These are phyloP conservation scores for Stephania cephalantha DNA, from an alignment of 164 flowering plant genomes.

Conservation along the genomic window DNA sequence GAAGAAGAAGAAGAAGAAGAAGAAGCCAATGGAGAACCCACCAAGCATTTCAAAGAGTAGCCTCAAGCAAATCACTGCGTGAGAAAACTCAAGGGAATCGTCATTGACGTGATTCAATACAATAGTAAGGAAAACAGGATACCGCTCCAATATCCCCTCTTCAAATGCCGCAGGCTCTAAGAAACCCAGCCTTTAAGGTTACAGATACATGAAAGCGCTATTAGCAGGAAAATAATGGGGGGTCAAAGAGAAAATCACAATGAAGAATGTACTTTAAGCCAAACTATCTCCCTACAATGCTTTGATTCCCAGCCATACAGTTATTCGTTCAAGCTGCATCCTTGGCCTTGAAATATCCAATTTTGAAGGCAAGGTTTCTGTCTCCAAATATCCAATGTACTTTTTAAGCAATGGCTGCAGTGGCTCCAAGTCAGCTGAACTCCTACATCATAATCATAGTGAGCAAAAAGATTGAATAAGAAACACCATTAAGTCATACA, in stretches of 20 bases:
- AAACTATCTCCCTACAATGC: conserved; percentile 51
- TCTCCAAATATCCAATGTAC: conserved; percentile 55
- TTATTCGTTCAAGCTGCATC: conserved; percentile 60
- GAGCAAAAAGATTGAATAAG: neutral
- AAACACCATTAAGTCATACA: neutral
- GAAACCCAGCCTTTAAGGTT: conserved; percentile 65
- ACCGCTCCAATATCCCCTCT: conserved; percentile 86
- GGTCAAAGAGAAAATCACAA: neutral
- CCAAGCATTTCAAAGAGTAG: conserved; percentile 89
- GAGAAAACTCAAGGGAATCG: conserved; percentile 74
- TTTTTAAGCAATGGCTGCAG: conserved; percentile 85
- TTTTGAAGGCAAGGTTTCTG: conserved; percentile 49
- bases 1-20: neutral
- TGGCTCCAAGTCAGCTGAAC: conserved; percentile 72
- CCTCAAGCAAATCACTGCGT: conserved; percentile 80
- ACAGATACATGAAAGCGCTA: conserved; percentile 12
- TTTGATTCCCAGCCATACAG: conserved; percentile 91
- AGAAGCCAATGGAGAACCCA: conserved; percentile 22
- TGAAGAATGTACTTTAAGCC: conserved; percentile 11
- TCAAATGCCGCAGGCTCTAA: conserved; percentile 86
- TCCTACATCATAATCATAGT: conserved; percentile 30
- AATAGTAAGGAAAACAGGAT: conserved; percentile 77
- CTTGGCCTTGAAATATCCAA: conserved; percentile 62
- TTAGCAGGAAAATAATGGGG: conserved; percentile 12
- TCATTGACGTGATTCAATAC: conserved; percentile 89